phyloP scores from a whole-genome alignment of 163 green algal genomes.

The Botryococcus braunii region DNA sequence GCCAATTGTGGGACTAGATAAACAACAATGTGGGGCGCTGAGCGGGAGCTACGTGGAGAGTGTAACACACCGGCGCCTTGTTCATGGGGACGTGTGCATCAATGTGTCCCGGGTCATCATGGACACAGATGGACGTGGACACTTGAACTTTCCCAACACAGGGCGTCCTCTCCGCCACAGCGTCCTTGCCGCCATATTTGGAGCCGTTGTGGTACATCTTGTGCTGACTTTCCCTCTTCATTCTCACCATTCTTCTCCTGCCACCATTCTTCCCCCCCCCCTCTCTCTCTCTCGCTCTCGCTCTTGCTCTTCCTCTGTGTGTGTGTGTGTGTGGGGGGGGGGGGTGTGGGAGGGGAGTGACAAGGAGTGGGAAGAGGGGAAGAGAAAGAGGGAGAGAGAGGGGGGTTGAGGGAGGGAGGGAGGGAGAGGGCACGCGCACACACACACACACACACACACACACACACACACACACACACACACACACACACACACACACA shows the following conservation, averaged over 20 bases:
- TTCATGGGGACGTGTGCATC: constrained; percentile 35
- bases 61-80: constrained; percentile 32
- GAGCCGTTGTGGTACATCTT: background rate
- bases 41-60: constrained; percentile 2
- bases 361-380: too few relatives aligned
- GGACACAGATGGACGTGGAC: constrained; percentile 44
- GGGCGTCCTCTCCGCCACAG: background rate
- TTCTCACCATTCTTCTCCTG: background rate
- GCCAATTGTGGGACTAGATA: constrained; percentile 18
- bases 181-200: background rate
- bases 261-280: background rate
- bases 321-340: too few relatives aligned
- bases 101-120: constrained; percentile 26
- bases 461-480: too few relatives aligned
- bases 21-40: constrained; percentile 10
- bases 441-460: too few relatives aligned
- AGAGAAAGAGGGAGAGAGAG: too few relatives aligned
- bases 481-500: too few relatives aligned
- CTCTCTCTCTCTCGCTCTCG: background rate
- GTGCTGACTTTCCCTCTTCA: background rate
- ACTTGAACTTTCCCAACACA: background rate
- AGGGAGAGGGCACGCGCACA: too few relatives aligned
- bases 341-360: too few relatives aligned
- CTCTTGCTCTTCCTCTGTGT: background rate
- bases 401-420: too few relatives aligned